Conservation (phyloP, 495 filamentous ascomycete species). For the Tuber calosporum region DNA sequence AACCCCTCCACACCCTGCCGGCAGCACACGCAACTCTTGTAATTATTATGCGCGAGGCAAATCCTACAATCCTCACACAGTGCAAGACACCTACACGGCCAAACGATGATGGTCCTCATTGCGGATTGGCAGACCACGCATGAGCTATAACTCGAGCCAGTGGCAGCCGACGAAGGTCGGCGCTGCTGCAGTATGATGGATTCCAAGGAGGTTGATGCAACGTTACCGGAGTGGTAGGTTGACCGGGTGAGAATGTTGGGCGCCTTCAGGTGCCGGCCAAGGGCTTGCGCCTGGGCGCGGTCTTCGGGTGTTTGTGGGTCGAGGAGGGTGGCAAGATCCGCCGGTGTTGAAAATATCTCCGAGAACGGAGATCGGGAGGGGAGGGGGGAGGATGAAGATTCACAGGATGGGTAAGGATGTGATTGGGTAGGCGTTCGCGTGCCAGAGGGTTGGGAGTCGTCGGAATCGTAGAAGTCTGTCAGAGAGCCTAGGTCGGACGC, state of each 20-base stretch:
- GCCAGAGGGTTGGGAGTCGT: conserved; percentile 52
- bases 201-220: conserved; percentile 54
- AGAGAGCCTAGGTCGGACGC: conserved; percentile 42
- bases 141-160: not conserved
- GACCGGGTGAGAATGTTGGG: conserved; percentile 72
- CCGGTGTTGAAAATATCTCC: conserved; percentile 59
- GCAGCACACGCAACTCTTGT: conserved; percentile 89
- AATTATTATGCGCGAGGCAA: conserved; percentile 92
- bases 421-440: conserved; percentile 58
- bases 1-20: conserved; percentile 78
- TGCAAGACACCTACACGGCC: conserved; percentile 92
- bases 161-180: not conserved
- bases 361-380: conserved; percentile 48
- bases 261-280: conserved; percentile 70
- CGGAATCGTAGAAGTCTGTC: conserved; percentile 43
- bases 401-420: conserved; percentile 35
- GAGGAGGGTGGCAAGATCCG: conserved; percentile 70
- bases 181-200: conserved; percentile 58
- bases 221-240: conserved; percentile 47
- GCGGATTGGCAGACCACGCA: conserved; percentile 88
- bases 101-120: conserved; percentile 85
- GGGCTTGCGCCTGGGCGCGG: conserved; percentile 67
- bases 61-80: conserved; percentile 93
- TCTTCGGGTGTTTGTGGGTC: conserved; percentile 72
- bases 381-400: conserved; percentile 33